phyloP scores from a whole-genome alignment of 345 rosid species.

The Toxicodendron radicans region DNA sequence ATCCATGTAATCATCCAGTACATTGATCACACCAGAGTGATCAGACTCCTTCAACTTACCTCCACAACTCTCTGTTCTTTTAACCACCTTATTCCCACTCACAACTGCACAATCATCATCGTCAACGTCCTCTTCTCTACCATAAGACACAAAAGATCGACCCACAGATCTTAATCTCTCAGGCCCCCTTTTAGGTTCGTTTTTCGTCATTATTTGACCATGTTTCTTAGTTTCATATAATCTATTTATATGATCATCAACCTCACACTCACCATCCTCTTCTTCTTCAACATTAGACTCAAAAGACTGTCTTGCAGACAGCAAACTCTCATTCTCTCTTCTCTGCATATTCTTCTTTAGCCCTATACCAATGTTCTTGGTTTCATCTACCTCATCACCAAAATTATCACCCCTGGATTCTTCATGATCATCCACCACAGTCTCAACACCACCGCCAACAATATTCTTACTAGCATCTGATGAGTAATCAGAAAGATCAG shows the following conservation, averaged over 20 bases:
- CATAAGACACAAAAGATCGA: conserved; percentile 33
- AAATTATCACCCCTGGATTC: conserved; percentile 20
- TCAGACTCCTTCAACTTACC: conserved; percentile 34
- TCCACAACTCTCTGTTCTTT: conserved; percentile 23
- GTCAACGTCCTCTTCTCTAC: conserved; percentile 41
- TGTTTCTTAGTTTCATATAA: conserved; percentile 29
- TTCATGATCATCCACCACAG: conserved; percentile 21
- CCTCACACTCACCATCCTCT: conserved; percentile 19
- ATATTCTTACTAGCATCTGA: conserved; percentile 14
- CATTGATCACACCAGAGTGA: conserved; percentile 23
- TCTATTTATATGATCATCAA: conserved; percentile 23
- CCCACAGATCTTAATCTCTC: conserved; percentile 44
- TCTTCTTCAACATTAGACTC: conserved; percentile 36
- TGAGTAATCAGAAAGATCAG: conserved; percentile 32
- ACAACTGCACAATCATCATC: conserved; percentile 48
- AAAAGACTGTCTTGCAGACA: conserved; percentile 26
- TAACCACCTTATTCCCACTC: conserved; percentile 29
- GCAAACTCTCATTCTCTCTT: conserved; percentile 24
- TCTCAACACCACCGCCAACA: conserved; percentile 25
- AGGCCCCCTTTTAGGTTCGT: conserved; percentile 27
- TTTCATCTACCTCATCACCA: conserved; percentile 23
- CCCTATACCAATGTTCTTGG: conserved; percentile 14
- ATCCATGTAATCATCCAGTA: conserved; percentile 40
- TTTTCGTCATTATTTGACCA: conserved; percentile 27
- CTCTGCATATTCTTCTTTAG: conserved; percentile 18